phyloP scores from a whole-genome alignment of 345 rosid genomes.

The Eucalyptus tenuipes region DNA sequence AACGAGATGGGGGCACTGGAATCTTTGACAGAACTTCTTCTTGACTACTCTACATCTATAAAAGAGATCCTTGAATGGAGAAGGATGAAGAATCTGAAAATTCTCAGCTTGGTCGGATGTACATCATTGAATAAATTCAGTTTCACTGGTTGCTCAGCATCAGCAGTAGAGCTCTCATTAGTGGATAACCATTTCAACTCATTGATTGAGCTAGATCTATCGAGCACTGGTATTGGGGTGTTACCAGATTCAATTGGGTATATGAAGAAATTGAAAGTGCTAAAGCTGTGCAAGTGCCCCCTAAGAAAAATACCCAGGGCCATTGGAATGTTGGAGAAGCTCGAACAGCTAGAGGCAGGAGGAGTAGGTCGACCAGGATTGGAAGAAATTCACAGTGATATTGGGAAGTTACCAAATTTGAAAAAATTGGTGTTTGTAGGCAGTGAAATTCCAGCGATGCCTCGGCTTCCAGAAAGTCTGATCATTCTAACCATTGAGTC shows the following conservation, averaged over 20 bases:
- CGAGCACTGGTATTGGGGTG: rapidly evolving
- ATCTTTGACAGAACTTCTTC: no score
- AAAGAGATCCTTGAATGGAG: neutral
- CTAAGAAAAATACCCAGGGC: rapidly evolving
- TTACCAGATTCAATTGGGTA: neutral
- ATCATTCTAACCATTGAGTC: neutral
- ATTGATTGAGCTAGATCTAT: neutral
- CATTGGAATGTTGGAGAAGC: neutral
- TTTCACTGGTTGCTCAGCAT: neutral
- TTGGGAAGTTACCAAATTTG: no score
- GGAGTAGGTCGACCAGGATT: rapidly evolving
- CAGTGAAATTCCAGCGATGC: no score
- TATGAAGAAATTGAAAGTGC: no score
- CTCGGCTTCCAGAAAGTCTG: no score
- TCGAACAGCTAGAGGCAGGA: neutral
- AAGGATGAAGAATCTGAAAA: neutral
- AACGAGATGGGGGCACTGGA: no score
- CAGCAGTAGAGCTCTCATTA: no score
- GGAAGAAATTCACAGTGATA: rapidly evolving
- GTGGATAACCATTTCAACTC: no score
- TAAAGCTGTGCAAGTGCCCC: no score
- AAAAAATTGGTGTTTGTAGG: no score
- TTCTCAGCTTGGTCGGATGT: neutral
- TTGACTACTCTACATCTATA: no score
- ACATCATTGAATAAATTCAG: no score